Evolutionary conservation across 1,139 yeast species (phyloP).

Genomic region (Taiozyma onychis): DNA sequence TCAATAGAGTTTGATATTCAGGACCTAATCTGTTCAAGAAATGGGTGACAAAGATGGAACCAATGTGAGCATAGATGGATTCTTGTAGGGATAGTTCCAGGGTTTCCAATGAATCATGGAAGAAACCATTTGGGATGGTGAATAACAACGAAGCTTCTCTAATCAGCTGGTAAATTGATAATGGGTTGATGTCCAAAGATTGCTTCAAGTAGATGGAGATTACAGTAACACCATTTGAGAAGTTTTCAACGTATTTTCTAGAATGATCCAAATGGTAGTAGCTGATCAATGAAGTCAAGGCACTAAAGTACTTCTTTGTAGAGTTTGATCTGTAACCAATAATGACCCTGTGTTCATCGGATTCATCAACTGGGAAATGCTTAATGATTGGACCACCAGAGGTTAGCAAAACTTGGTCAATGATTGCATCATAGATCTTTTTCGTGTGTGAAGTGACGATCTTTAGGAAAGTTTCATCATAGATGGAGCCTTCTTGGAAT

Average conservation of each 20-base stretch:
- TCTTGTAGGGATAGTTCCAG: conserved; percentile 90
- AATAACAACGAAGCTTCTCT: conserved; percentile 91
- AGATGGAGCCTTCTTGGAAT: conserved; percentile 60
- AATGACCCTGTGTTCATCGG: conserved; percentile 77
- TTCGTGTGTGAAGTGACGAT: conserved; percentile 81
- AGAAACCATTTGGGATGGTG: conserved; percentile 84
- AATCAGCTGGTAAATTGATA: conserved; percentile 83
- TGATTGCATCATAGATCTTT: conserved; percentile 65
- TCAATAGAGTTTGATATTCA: conserved; percentile 69
- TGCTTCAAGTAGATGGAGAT: conserved; percentile 82
- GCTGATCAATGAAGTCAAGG: conserved; percentile 80
- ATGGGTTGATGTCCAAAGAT: conserved; percentile 32
- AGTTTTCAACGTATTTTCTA: conserved; percentile 91
- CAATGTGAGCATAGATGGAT: conserved; percentile 90
- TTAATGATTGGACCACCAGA: conserved; percentile 87
- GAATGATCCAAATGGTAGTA: conserved; percentile 84
- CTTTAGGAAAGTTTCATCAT: conserved; percentile 74
- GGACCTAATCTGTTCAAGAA: conserved; percentile 92
- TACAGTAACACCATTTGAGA: conserved; percentile 81
- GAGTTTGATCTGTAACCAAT: conserved; percentile 85
- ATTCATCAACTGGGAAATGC: conserved; percentile 74
- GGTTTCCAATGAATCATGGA: conserved; percentile 66
- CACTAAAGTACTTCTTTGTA: conserved; percentile 83
- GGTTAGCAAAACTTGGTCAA: conserved; percentile 62
- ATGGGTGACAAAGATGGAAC: conserved; percentile 88